Evolutionary conservation across 1,284 basidiomycete species (phyloP), one percentile per base, ranked within the genome.

Genomic region (Cystobasidium sp.): DNA sequence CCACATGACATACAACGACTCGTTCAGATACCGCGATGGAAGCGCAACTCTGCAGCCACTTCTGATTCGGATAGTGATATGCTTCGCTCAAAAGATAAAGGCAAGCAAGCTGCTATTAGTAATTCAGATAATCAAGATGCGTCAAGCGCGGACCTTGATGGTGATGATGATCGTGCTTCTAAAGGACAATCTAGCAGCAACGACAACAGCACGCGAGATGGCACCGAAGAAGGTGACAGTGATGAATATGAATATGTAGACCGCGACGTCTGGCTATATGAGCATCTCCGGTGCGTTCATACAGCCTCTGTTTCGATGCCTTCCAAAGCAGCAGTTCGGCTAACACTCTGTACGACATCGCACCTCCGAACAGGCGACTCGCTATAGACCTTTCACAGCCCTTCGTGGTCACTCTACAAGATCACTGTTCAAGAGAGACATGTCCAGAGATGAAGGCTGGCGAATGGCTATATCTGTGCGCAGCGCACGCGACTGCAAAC

Each of bases 391-490:
- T 97, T 20, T 91, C 92, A 0, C 90, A 93, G 77, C 93, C 94
- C 0, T 87, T 97, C 67, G 89, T 98, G 64, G 92, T 90, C 2
- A 88, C 89, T 79, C 86, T 98, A 20, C 90, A 96, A 79, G 87
- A 89, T 76, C 90, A 92, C 80, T 98, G 95, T 80, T 91, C 88
- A 9, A 88, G 91, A 51, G 83, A 86, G 65, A 88, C 90, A 9
- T 98, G 95, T 84, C 91, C 92, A 1, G 91, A 96, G 82, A 97
- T 98, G 95, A 96, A 96, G 82, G 94, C 95, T 16, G 92, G 91
- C 66, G 93, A 97, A 85, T 97, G 95, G 93, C 86, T 94, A 55
- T 98, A 96, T 83, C 85, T 98, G 3, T 99, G 96, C 80, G 94
- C 96, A 41, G 94, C 94, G 0, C 95, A 97, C 79, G 63, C 76